A percentile compares a stretch with the other conserved stretches of the same genome.
These are phyloP conservation scores for Colletotrichum orchidophilum DNA, from an alignment of 2,329 filamentous ascomycete species.

Conservation along the genomic window DNA sequence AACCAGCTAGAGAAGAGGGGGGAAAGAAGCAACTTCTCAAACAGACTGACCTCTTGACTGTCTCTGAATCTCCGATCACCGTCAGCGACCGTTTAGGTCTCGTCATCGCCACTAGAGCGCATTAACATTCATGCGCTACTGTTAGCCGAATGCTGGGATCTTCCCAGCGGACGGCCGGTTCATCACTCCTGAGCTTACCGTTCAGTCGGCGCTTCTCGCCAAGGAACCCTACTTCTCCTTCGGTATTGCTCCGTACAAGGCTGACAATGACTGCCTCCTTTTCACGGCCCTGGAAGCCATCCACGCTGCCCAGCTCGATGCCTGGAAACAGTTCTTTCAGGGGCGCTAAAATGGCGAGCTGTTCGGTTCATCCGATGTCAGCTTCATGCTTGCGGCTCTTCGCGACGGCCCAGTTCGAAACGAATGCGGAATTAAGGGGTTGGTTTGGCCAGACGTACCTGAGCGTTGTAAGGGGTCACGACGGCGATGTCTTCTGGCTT, in stretches of 20 bases:
- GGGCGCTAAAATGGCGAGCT: constrained; percentile 81
- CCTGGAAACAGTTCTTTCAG: constrained; percentile 85
- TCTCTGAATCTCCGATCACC: constrained; percentile 93
- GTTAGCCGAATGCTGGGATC: not conserved
- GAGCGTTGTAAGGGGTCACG: constrained; percentile 96
- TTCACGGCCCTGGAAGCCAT: constrained; percentile 96
- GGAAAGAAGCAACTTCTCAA: constrained; percentile 30
- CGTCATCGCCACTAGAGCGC: constrained; percentile 89
- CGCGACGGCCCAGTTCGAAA: not conserved
- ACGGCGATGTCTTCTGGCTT: constrained; percentile 87
- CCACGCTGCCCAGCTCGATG: constrained; percentile 94
- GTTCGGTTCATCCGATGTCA: constrained; percentile 36
- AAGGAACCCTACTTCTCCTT: constrained; percentile 91
- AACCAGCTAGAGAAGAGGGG: constrained; percentile 10
- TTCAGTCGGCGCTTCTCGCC: constrained; percentile 92
- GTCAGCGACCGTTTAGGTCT: constrained; percentile 90
- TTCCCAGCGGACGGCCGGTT: constrained; percentile 5
- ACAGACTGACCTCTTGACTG: constrained; percentile 80
- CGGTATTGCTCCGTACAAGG: constrained; percentile 89
- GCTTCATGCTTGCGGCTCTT: constrained; percentile 18
- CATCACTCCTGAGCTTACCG: constrained; percentile 64
- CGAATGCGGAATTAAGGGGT: not conserved
- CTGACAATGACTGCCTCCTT: constrained; percentile 96
- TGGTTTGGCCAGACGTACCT: constrained; percentile 60
- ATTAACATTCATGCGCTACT: constrained; percentile 40